phyloP scores from a whole-genome alignment of 352 stramenopile species.

The Phytophthora tentaculata region DNA sequence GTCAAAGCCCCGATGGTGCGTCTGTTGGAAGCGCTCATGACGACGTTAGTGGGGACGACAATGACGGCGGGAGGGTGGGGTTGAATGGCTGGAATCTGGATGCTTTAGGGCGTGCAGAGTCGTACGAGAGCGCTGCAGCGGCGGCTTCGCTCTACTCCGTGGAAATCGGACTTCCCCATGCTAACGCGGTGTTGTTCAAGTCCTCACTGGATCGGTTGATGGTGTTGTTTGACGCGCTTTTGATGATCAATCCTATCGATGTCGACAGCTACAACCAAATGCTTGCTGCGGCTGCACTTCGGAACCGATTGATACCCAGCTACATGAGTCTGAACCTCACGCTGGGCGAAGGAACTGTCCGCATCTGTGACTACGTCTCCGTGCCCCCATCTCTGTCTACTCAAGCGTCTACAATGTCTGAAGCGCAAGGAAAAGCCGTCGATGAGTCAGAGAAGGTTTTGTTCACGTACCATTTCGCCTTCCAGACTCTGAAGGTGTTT shows the following conservation, averaged over 20 bases:
- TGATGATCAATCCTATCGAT: conserved; percentile 90
- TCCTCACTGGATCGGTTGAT: conserved; percentile 78
- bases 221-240: conserved; percentile 82
- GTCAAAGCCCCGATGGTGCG: conserved; percentile 53
- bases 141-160: conserved; percentile 63
- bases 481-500: conserved; percentile 82
- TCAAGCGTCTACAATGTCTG: conserved; percentile 14
- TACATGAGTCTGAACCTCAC: conserved; percentile 81
- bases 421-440: conserved; percentile 4
- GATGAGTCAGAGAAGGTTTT: conserved; percentile 36
- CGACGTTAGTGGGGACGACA: conserved; percentile 75
- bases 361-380: conserved; percentile 60
- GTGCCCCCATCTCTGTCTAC: conserved; percentile 10
- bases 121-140: conserved; percentile 65
- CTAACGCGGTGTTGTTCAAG: conserved; percentile 68
- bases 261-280: conserved; percentile 83
- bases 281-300: conserved; percentile 52
- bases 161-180: conserved; percentile 62
- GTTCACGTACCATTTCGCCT: conserved; percentile 78
- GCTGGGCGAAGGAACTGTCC: conserved; percentile 64
- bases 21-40: conserved; percentile 31
- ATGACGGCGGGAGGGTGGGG: conserved; percentile 77
- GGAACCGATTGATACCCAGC: conserved; percentile 67
- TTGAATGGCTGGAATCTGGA: conserved; percentile 86
- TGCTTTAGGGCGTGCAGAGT: conserved; percentile 59